Conservation (phyloP, 225 moss, liverwort and hornwort species). For the Polytrichum commune region DNA sequence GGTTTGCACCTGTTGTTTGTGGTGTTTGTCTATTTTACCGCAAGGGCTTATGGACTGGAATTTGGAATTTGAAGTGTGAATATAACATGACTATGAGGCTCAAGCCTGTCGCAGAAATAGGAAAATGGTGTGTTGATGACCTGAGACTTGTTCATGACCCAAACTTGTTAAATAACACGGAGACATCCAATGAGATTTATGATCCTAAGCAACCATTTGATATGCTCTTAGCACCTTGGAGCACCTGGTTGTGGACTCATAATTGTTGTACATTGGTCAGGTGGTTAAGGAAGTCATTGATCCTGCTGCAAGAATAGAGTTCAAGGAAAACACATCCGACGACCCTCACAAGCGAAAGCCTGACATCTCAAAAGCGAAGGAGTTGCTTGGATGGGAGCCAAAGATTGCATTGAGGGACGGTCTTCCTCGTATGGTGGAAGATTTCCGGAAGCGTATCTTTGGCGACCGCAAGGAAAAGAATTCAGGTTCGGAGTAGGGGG, state of each 20-base stretch:
- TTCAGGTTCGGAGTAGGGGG: background rate
- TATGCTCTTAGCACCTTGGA: background rate
- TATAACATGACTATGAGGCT: background rate
- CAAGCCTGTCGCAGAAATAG: background rate
- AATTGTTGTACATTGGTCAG: constrained; percentile 13
- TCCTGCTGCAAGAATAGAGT: constrained; percentile 27
- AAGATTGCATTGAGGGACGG: constrained; percentile 20
- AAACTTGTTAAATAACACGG: background rate
- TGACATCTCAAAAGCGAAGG: constrained; percentile 31
- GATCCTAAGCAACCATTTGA: background rate
- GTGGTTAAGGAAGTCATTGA: constrained; percentile 60
- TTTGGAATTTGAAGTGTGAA: background rate
- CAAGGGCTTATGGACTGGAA: no score
- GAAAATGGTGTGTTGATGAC: background rate
- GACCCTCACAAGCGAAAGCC: constrained; percentile 38
- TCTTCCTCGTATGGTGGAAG: constrained; percentile 29
- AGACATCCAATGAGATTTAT: background rate
- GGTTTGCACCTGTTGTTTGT: constrained; percentile 6
- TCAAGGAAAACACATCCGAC: constrained; percentile 22
- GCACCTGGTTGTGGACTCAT: no score
- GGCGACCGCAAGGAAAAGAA: constrained; percentile 15
- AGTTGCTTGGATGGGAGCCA: constrained; percentile 32
- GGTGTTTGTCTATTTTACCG: background rate
- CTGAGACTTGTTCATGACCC: background rate
- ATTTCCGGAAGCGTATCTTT: constrained; percentile 27